Evolutionary conservation across 2,329 filamentous ascomycete genomes (phyloP).

Genomic region (Cytospora schulzeri): DNA sequence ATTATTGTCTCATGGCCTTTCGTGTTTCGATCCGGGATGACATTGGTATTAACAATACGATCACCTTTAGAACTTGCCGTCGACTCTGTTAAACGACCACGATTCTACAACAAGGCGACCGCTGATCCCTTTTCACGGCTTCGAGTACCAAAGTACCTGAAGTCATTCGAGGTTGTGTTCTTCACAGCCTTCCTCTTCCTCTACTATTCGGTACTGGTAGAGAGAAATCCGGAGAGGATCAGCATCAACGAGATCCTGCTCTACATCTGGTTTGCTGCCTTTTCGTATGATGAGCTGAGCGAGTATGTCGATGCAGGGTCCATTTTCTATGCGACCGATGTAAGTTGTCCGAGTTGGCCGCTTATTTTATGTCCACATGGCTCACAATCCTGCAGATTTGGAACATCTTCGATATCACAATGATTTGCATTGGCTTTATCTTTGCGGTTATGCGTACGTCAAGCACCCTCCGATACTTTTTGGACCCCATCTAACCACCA

Average conservation of each 20-base stretch:
- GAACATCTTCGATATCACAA: constrained; percentile 77
- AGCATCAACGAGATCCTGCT: constrained; percentile 71
- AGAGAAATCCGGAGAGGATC: constrained; percentile 67
- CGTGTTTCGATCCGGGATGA: not conserved
- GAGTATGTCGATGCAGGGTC: constrained; percentile 86
- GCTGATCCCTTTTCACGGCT: constrained; percentile 74
- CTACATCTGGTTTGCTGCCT: constrained; percentile 84
- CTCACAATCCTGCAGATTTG: constrained; percentile 69
- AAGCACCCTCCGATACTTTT: not conserved
- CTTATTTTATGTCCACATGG: constrained; percentile 71
- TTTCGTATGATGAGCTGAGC: constrained; percentile 84
- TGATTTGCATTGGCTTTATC: constrained; percentile 71
- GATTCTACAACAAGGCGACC: constrained; percentile 69
- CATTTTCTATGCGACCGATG: constrained; percentile 80
- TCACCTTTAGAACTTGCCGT: constrained; percentile 59
- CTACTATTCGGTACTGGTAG: constrained; percentile 84
- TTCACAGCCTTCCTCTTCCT: constrained; percentile 75
- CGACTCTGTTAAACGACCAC: constrained; percentile 72
- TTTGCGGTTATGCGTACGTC: constrained; percentile 73
- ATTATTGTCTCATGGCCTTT: not conserved
- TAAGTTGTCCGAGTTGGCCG: constrained; percentile 45
- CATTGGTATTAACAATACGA: not conserved
- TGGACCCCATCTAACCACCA: constrained; percentile 29
- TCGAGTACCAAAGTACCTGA: constrained; percentile 82
- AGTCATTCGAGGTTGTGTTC: constrained; percentile 81